phyloP scores from a whole-genome alignment of 2,329 filamentous ascomycete genomes.

The Aspergillus quadrilineatus region DNA sequence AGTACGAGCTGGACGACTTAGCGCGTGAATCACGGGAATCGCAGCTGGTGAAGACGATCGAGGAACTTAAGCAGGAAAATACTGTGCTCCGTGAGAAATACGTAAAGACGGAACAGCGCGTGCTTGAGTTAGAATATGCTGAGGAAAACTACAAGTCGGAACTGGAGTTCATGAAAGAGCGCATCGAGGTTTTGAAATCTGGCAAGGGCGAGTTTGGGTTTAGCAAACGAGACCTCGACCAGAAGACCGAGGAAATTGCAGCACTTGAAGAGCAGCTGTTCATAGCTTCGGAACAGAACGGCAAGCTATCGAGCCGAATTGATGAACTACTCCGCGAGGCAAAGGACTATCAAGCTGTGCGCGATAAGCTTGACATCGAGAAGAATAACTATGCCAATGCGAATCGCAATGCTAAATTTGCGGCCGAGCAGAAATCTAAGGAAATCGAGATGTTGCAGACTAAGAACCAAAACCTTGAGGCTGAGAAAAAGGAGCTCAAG shows the following conservation, averaged over 20 bases:
- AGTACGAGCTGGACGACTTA: constrained; percentile 37
- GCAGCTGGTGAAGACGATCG: constrained; percentile 2
- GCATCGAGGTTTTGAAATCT: constrained; percentile 53
- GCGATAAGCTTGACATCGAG: constrained; percentile 51
- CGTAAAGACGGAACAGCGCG: constrained; percentile 22
- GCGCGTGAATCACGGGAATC: constrained; percentile 36
- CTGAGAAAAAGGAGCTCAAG: constrained; percentile 48
- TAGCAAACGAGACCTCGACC: constrained; percentile 45
- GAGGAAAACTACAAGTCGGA: neutral
- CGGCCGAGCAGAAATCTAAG: constrained; percentile 50
- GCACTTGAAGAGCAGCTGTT: constrained; percentile 67
- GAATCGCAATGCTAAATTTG: constrained; percentile 46
- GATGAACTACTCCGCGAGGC: constrained; percentile 47
- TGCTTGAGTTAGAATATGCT: neutral
- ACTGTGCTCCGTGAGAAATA: constrained; percentile 46
- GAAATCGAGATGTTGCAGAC: constrained; percentile 50
- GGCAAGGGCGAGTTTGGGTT: constrained; percentile 49
- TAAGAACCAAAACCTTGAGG: constrained; percentile 48
- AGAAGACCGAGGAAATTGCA: constrained; percentile 68
- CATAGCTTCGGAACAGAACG: constrained; percentile 47
- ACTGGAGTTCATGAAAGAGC: constrained; percentile 29
- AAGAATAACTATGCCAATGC: constrained; percentile 49
- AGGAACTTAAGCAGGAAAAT: neutral
- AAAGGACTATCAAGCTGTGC: constrained; percentile 47
- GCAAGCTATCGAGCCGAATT: constrained; percentile 47